Conservation (phyloP, 352 stramenopile genomes). For the Phytophthora syringae region DNA sequence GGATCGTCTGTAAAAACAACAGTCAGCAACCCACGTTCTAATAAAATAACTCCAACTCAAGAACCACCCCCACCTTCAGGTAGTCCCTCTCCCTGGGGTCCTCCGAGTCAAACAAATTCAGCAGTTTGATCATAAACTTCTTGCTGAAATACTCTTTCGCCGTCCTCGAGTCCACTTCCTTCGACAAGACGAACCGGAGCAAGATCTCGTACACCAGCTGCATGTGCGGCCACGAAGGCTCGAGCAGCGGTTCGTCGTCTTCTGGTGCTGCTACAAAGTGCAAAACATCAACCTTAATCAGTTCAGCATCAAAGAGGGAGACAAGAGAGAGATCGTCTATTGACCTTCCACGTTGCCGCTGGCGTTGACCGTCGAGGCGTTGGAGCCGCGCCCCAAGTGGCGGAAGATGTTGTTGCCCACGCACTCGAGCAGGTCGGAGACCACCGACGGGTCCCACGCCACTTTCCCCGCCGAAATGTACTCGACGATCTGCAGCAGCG, state of each 20-base stretch:
- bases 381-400: slow-evolving; percentile 71
- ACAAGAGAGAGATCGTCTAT: no score
- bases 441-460: slow-evolving; percentile 53
- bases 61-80: slow-evolving; percentile 84
- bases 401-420: slow-evolving; percentile 91
- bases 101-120: slow-evolving; percentile 90
- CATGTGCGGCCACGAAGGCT: slow-evolving; percentile 97
- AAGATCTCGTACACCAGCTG: slow-evolving; percentile 99
- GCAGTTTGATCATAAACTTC: slow-evolving; percentile 96
- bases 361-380: slow-evolving; percentile 73
- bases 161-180: slow-evolving; percentile 97
- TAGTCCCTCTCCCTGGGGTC: slow-evolving; percentile 99
- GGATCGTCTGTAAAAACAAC: slow-evolving; percentile 85
- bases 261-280: slow-evolving; percentile 81
- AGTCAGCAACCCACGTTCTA: slow-evolving; percentile 6
- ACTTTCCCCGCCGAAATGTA: slow-evolving; percentile 93
- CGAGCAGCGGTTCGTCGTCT: slow-evolving; percentile 98
- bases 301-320: slow-evolving; percentile 1
- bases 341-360: slow-evolving; percentile 60
- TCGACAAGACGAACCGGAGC: slow-evolving; percentile 96
- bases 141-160: slow-evolving; percentile 98
- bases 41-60: no score
- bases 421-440: slow-evolving; percentile 75
- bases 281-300: slow-evolving; percentile 7
- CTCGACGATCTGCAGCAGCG: slow-evolving; percentile 97